Conservation (phyloP, 768 basidiomycete species). For the Lactarius tabidus region DNA sequence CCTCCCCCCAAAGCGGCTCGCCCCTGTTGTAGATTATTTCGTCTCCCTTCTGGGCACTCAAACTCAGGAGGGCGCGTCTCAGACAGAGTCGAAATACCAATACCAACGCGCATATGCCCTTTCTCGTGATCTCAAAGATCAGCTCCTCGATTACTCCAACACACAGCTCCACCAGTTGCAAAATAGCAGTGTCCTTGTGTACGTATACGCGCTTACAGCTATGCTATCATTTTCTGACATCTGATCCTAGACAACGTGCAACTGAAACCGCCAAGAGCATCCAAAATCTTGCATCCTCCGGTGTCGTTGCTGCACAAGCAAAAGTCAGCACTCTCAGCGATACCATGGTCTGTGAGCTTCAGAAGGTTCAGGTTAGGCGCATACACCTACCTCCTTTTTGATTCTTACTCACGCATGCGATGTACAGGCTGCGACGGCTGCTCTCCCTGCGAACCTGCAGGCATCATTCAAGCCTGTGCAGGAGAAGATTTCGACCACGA, state of each 20-base stretch:
- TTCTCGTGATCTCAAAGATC: slow-evolving; percentile 58
- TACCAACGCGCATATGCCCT: slow-evolving; percentile 71
- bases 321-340: slow-evolving; percentile 60
- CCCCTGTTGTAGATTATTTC: slow-evolving; percentile 73
- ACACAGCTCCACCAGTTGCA: slow-evolving; percentile 71
- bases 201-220: slow-evolving; percentile 30
- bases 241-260: slow-evolving; percentile 54
- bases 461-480: slow-evolving; percentile 57
- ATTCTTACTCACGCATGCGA: background rate
- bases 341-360: slow-evolving; percentile 61
- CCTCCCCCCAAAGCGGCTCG: slow-evolving; percentile 45
- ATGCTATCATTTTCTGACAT: slow-evolving; percentile 4
- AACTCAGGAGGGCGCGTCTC: slow-evolving; percentile 43
- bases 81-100: slow-evolving; percentile 62
- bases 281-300: slow-evolving; percentile 54
- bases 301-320: slow-evolving; percentile 49
- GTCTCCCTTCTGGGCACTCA: slow-evolving; percentile 44
- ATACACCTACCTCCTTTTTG: background rate
- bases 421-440: slow-evolving; percentile 48
- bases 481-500: slow-evolving; percentile 48
- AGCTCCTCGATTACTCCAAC: slow-evolving; percentile 59
- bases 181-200: slow-evolving; percentile 62
- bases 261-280: slow-evolving; percentile 63
- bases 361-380: slow-evolving; percentile 46
- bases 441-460: slow-evolving; percentile 51